Conservation (phyloP, 192 early-diverging fungal species). For the Coemansia erecta region DNA sequence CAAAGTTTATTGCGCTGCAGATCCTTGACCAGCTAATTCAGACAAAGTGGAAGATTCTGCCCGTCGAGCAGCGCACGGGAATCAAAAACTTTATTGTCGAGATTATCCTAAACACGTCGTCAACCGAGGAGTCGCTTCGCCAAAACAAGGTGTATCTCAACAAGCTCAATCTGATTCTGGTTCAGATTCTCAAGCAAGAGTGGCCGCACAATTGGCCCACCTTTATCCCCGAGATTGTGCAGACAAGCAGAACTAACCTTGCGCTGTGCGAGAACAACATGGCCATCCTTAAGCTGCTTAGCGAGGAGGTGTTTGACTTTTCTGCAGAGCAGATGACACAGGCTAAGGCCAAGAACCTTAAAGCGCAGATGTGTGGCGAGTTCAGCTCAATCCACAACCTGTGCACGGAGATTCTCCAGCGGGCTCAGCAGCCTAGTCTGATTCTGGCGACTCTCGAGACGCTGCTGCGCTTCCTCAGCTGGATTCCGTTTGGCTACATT, state of each 20-base stretch:
- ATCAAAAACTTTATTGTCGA: conserved; percentile 96
- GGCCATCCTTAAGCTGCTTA: conserved; percentile 96
- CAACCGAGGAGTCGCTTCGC: conserved; percentile 76
- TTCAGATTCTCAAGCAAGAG: conserved; percentile 99
- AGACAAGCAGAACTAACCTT: conserved; percentile 88
- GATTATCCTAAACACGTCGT: conserved; percentile 86
- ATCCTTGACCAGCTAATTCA: conserved; percentile 95
- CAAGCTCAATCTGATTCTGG: conserved; percentile 94
- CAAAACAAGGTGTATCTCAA: conserved; percentile 76
- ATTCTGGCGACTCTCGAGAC: conserved; percentile 93
- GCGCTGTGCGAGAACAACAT: conserved; percentile 99
- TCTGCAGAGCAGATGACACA: conserved; percentile 99
- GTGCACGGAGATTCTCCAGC: conserved; percentile 90
- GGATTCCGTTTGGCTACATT: conserved; percentile 98
- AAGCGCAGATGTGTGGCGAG: conserved; percentile 93
- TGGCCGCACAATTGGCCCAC: conserved; percentile 99
- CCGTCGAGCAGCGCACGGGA: conserved; percentile 70
- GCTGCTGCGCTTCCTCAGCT: conserved; percentile 92
- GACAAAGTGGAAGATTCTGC: conserved; percentile 96
- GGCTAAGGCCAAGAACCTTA: conserved; percentile 88
- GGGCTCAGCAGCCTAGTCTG: conserved; percentile 84
- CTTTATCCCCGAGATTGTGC: conserved; percentile 97
- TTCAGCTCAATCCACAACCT: conserved; percentile 94
- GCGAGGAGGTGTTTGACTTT: conserved; percentile 99
- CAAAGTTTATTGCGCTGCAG: conserved; percentile 93